Conservation (phyloP, 2,329 filamentous ascomycete species). For the Ceratocystis papillata region DNA sequence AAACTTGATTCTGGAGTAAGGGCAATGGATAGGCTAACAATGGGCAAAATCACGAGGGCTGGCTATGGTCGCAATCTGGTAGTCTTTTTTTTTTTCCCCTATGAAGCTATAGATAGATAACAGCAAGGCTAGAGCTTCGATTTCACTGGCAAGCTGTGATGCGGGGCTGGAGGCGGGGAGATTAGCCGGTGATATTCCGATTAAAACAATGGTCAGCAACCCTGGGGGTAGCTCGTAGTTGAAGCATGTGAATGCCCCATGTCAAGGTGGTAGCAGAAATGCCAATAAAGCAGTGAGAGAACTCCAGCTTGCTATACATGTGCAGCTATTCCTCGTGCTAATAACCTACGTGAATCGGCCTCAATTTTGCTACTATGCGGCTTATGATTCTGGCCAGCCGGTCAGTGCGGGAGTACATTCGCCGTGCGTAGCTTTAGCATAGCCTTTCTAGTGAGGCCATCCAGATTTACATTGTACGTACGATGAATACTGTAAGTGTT, state of each 20-base stretch:
- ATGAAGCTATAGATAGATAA: slow-evolving; percentile 6
- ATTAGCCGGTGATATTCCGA: slow-evolving; percentile 11
- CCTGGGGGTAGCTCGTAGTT: neutral
- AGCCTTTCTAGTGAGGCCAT: neutral
- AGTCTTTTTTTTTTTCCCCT: neutral
- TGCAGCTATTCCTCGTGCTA: neutral
- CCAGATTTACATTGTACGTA: slow-evolving; percentile 1
- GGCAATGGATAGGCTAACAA: neutral
- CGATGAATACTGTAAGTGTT: neutral
- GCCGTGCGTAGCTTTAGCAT: neutral
- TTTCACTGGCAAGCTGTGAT: slow-evolving; percentile 9
- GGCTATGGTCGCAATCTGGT: neutral
- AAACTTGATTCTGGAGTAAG: neutral
- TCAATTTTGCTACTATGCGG: neutral
- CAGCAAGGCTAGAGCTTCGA: slow-evolving; percentile 13
- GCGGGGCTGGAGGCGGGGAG: slow-evolving; percentile 11
- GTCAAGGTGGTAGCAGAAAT: neutral
- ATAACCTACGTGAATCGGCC: neutral
- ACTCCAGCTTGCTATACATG: neutral
- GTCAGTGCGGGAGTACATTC: too few relatives aligned
- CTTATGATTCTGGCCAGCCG: too few relatives aligned
- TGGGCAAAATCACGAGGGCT: neutral
- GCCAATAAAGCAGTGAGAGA: too few relatives aligned
- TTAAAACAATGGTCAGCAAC: neutral
- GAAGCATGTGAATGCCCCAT: slow-evolving; percentile 4